Evolutionary conservation across 768 basidiomycete genomes (phyloP).

Genomic region (Stropharia rugosoannulata): DNA sequence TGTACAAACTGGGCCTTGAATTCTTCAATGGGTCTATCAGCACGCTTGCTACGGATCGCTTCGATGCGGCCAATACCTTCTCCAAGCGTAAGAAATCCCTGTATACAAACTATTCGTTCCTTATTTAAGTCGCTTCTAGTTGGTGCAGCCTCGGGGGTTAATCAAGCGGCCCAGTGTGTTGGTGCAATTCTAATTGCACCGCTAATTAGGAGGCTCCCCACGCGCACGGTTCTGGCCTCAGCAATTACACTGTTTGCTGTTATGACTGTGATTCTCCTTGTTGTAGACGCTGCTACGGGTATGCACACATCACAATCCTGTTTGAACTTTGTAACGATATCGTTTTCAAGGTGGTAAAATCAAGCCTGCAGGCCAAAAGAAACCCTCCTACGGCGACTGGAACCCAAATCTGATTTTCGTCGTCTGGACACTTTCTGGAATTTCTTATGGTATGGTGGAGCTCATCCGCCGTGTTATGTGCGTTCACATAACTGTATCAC

Average conservation of each 20-base stretch:
- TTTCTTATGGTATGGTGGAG: slow-evolving; percentile 34
- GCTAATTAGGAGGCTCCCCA: slow-evolving; percentile 28
- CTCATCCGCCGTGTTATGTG: slow-evolving; percentile 34
- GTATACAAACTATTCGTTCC: too few relatives aligned
- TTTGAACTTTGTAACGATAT: not conserved
- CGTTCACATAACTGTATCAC: not conserved
- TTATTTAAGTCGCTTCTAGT: too few relatives aligned
- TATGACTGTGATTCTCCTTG: slow-evolving; percentile 29
- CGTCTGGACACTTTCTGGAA: slow-evolving; percentile 30
- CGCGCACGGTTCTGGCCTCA: slow-evolving; percentile 25
- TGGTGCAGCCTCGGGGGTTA: slow-evolving; percentile 28
- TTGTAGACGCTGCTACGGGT: slow-evolving; percentile 30
- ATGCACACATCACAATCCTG: not conserved
- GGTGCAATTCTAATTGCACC: slow-evolving; percentile 34
- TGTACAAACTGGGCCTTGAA: slow-evolving; percentile 31
- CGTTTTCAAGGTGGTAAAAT: slow-evolving; percentile 23
- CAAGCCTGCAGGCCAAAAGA: slow-evolving; percentile 18
- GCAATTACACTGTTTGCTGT: slow-evolving; percentile 27
- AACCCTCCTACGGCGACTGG: slow-evolving; percentile 25
- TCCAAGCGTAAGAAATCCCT: slow-evolving; percentile 31
- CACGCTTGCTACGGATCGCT: slow-evolving; percentile 31
- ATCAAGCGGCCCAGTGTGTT: slow-evolving; percentile 33
- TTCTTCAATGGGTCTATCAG: slow-evolving; percentile 35
- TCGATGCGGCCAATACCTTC: slow-evolving; percentile 22
- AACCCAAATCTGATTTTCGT: slow-evolving; percentile 30